phyloP scores from a whole-genome alignment of 495 filamentous ascomycete species.

The Neurospora cerealis region DNA sequence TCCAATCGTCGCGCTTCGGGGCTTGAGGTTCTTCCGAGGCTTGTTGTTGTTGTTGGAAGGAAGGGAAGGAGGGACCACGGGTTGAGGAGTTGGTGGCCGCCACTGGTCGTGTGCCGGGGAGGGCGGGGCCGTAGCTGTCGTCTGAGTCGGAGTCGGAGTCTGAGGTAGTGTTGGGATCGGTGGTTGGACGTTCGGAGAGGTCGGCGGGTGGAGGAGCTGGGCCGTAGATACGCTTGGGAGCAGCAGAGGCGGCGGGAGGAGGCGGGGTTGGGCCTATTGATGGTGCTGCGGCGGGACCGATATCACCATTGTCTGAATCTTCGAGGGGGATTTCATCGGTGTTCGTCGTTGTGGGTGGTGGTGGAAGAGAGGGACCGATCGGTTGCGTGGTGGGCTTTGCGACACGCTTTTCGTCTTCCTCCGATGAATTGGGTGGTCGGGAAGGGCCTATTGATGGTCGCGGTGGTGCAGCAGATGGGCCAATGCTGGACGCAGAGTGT shows the following conservation, averaged over 20 bases:
- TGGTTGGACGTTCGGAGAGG: conserved; percentile 30
- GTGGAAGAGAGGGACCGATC: conserved; percentile 18
- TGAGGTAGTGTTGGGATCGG: conserved; percentile 22
- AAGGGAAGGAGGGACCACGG: conserved; percentile 8
- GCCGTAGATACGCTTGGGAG: conserved; percentile 30
- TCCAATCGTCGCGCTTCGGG: conserved; percentile 76
- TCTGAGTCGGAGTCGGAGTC: conserved; percentile 20
- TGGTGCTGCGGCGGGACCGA: conserved; percentile 10
- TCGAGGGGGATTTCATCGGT: conserved; percentile 20
- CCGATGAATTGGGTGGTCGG: background rate
- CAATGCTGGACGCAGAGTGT: background rate
- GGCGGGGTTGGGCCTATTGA: conserved; percentile 11
- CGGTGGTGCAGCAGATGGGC: background rate
- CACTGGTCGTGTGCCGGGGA: conserved; percentile 42
- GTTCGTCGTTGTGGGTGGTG: conserved; percentile 16
- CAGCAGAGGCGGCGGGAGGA: background rate
- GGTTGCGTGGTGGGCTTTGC: conserved; percentile 2
- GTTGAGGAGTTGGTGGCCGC: conserved; percentile 6
- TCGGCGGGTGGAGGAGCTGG: conserved; percentile 34
- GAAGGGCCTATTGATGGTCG: conserved; percentile 10
- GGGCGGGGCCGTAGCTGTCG: conserved; percentile 65
- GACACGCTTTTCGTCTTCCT: background rate
- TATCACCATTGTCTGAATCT: conserved; percentile 12
- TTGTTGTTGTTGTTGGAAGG: conserved; percentile 1
- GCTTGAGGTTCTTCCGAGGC: conserved; percentile 17